Percentiles rank a stretch among this genome's conserved stretches.
Conservation (phyloP, 202 grass and related monocot genomes). For the Digitaria exilis region DNA sequence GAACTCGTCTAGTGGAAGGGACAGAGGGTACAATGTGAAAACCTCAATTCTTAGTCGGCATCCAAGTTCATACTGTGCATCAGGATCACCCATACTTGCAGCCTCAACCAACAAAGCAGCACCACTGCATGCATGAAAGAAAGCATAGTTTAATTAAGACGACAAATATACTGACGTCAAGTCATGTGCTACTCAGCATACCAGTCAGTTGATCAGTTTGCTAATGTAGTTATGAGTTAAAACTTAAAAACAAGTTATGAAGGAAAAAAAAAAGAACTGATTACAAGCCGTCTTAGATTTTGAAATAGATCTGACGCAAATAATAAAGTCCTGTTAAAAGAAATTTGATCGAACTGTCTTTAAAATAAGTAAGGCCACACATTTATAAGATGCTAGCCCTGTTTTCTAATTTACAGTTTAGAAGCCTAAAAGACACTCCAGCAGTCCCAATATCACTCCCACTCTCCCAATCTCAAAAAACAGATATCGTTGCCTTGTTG, state of each 20-base stretch:
- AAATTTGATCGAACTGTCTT: neutral
- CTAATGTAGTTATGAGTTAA: neutral
- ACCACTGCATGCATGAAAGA: conserved; percentile 61
- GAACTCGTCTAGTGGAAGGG: neutral
- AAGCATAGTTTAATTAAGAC: conserved; percentile 10
- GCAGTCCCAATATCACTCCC: no score
- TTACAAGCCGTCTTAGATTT: neutral
- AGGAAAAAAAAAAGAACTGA: neutral
- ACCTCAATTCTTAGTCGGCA: conserved; percentile 86
- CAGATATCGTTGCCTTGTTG: no score
- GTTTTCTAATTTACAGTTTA: neutral
- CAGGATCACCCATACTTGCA: conserved; percentile 96
- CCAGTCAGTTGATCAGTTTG: neutral
- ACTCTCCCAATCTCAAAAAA: no score
- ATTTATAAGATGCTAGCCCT: neutral
- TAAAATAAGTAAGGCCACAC: neutral
- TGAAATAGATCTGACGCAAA: neutral
- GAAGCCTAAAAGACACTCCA: neutral
- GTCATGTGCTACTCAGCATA: conserved; percentile 9
- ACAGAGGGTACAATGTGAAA: neutral
- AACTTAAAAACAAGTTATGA: neutral
- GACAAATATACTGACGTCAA: no score
- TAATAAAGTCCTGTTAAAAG: neutral
- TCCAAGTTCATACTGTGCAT: conserved; percentile 93
- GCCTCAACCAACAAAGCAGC: conserved; percentile 91